Percentiles rank a stretch among this genome's conserved stretches.
These are phyloP conservation scores for Centaurea solstitialis DNA, from an alignment of 129 eudicot genomes.

Conservation along the genomic window DNA sequence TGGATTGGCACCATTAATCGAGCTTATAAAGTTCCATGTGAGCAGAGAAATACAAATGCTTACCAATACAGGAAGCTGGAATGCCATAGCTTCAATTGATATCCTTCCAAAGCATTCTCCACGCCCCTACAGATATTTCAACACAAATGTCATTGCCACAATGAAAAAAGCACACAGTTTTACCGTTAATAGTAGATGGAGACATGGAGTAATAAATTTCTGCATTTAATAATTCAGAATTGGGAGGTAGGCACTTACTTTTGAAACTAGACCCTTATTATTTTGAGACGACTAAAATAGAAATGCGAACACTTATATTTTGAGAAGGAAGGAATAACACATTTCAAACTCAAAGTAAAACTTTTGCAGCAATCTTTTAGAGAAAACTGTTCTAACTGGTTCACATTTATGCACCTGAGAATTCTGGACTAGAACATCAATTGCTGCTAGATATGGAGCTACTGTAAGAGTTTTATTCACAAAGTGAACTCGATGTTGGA, in stretches of 20 bases:
- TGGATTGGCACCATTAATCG: neutral
- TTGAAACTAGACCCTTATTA: neutral
- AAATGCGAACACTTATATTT: neutral
- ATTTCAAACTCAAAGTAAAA: neutral
- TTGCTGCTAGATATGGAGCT: slow-evolving; percentile 71
- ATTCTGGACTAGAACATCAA: slow-evolving; percentile 72
- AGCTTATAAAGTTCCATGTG: neutral
- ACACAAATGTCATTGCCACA: no score
- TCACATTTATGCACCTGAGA: slow-evolving; percentile 51
- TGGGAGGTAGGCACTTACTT: neutral
- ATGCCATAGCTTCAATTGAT: slow-evolving; percentile 89
- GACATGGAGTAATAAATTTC: neutral
- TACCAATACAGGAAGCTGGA: slow-evolving; percentile 85
- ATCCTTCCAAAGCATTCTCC: slow-evolving; percentile 95
- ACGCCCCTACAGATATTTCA: slow-evolving; percentile 46
- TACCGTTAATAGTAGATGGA: neutral
- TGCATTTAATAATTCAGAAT: neutral
- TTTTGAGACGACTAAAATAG: neutral
- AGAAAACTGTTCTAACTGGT: neutral
- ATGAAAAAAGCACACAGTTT: no score
- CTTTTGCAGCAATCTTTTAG: neutral
- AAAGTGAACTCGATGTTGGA: slow-evolving; percentile 63
- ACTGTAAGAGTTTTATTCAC: slow-evolving; percentile 64
- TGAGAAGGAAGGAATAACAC: neutral
- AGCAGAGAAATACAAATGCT: neutral